Base-by-base conservation (phyloP, 805 yeast genomes). In the Candida dajiaensis region DNA sequence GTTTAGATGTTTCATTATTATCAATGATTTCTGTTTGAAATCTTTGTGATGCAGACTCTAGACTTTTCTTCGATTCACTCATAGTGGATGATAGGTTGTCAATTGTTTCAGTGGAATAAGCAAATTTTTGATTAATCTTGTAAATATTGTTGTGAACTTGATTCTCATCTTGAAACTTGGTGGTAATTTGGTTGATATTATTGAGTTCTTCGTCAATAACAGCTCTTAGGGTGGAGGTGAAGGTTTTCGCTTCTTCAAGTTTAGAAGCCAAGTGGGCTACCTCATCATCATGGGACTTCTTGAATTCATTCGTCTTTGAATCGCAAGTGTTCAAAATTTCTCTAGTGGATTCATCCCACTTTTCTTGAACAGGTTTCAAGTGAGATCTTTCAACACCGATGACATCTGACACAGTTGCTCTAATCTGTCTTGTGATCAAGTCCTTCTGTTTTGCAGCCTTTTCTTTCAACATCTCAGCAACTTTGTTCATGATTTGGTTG, bases 341-440 rank as follows among this genome's bases (percentile, higher is more conserved):
- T 31, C 56, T 49, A 3, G 62, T 55, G 1, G 56, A 23, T 3
- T 41, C 40, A 22, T 57, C 57, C 64, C 64, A 60, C 16, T 46
- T 46, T 4, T 33, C 25, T 37, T 47, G 48, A 4, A 49, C 47
- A 2, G 53, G 49, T 4, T 38, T 40, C 31, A 60, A 41, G 9
- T 46, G 41, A 1, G 50, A n/a, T 26, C 46, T 50, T 39, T 60
- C 62, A 7, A 51, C 40, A 2, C 42, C 35, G 28, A 57, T 49
- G 1, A 61, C 50, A 15, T 50, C 53, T 1, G 50, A 37, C 6
- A 52, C 55, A 2, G 58, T 53, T 2, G 44, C 42, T 15, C 40
- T 40, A 8, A 60, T 46, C 25, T 49, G 50, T 1, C 49, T 48
- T 2, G 33, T 22, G 1, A 58, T 47, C 21, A 50, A 18, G 2